Conservation (phyloP, 208 protist species). For the Crithidia thermophila region DNA sequence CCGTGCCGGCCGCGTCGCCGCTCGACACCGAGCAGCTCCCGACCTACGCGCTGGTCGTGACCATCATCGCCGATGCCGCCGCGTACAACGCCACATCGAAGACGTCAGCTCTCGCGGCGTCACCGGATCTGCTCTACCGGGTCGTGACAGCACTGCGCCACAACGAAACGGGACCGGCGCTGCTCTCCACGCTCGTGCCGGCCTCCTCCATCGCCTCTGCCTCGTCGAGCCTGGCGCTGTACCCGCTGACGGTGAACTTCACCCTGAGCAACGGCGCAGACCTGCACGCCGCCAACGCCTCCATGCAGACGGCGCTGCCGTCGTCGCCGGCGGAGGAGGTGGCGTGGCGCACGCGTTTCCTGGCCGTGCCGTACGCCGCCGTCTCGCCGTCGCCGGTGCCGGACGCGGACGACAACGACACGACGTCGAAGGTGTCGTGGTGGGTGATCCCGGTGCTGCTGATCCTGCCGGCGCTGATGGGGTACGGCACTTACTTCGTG, state of each 20-base stretch:
- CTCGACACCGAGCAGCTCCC: conserved; percentile 5
- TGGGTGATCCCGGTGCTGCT: conserved; percentile 54
- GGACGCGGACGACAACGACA: conserved; percentile 44
- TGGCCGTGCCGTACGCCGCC: conserved; percentile 46
- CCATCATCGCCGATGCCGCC: conserved; percentile 34
- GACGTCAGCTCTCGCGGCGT: conserved; percentile 24
- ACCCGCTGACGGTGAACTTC: conserved; percentile 51
- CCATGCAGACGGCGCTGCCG: conserved; percentile 21
- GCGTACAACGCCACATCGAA: conserved; percentile 18
- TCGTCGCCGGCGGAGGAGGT: conserved; percentile 30
- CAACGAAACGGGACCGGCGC: conserved; percentile 29
- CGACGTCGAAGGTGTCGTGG: conserved; percentile 45
- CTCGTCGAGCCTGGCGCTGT: conserved; percentile 12
- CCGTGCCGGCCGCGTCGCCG: not conserved
- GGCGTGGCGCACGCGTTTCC: conserved; percentile 46
- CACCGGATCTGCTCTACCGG: conserved; percentile 54
- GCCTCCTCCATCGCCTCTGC: not conserved
- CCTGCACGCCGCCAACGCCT: conserved; percentile 31
- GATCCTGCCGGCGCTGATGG: conserved; percentile 37
- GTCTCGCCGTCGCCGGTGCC: conserved; percentile 29
- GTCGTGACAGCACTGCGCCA: conserved; percentile 34
- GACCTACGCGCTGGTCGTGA: conserved; percentile 51
- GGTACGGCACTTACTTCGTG: conserved; percentile 41
- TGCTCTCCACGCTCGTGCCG: conserved; percentile 37
- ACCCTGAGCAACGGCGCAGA: conserved; percentile 60